These are phyloP conservation scores for Terana coerulea DNA, from an alignment of 768 basidiomycete species.

Conservation along the genomic window DNA sequence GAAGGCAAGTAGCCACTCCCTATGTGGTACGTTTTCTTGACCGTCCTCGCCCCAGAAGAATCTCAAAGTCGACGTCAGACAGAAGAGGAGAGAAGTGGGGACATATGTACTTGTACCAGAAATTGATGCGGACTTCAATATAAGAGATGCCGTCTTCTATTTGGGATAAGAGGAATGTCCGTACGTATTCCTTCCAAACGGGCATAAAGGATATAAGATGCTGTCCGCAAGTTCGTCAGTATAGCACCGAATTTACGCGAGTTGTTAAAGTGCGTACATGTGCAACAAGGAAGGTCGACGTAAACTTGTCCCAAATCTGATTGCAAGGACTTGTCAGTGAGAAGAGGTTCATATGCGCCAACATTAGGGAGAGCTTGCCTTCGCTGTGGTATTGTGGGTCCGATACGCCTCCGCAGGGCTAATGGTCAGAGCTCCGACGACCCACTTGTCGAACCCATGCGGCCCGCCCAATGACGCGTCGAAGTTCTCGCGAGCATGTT, in stretches of 20 bases:
- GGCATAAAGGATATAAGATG: slow-evolving; percentile 47
- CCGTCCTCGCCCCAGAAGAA: slow-evolving; percentile 53
- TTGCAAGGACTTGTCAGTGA: too few species aligned
- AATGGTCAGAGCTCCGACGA: slow-evolving; percentile 56
- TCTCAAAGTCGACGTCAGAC: not conserved
- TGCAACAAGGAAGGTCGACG: slow-evolving; percentile 46
- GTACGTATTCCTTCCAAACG: slow-evolving; percentile 56
- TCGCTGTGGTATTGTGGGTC: slow-evolving; percentile 65
- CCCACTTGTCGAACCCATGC: slow-evolving; percentile 67
- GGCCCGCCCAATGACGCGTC: slow-evolving; percentile 57
- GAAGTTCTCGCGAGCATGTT: slow-evolving; percentile 51
- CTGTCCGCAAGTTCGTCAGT: too few species aligned
- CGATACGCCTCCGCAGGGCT: slow-evolving; percentile 68
- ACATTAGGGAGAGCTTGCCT: slow-evolving; percentile 46
- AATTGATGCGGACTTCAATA: slow-evolving; percentile 65
- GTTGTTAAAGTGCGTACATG: too few species aligned
- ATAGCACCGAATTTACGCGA: too few species aligned
- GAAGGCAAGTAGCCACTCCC: slow-evolving; percentile 55
- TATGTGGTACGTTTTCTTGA: slow-evolving; percentile 51
- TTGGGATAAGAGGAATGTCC: slow-evolving; percentile 56
- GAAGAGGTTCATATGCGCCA: too few species aligned
- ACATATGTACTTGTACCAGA: slow-evolving; percentile 48
- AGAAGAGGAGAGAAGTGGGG: not conserved
- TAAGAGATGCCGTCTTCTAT: slow-evolving; percentile 73
- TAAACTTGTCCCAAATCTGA: slow-evolving; percentile 78